Conservation (phyloP, 768 basidiomycete species). For the Macrocybe gigantea region DNA sequence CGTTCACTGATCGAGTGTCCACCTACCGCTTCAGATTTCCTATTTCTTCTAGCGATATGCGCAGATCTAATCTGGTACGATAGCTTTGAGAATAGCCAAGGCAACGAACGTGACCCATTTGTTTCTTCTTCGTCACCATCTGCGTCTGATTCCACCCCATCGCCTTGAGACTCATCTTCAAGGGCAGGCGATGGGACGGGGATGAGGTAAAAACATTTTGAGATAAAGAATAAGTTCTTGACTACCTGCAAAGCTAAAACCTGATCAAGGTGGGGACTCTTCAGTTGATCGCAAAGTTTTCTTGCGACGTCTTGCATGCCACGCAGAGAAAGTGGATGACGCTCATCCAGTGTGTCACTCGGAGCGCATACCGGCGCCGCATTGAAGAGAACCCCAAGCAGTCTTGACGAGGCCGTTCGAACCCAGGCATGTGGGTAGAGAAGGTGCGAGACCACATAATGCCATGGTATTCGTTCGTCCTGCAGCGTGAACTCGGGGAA, state of each 20-base stretch:
- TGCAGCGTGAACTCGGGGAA: constrained; percentile 44
- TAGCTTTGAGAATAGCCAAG: constrained; percentile 93
- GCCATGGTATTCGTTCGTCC: constrained; percentile 55
- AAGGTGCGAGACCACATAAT: constrained; percentile 55
- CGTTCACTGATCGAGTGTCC: constrained; percentile 31
- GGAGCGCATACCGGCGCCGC: constrained; percentile 40
- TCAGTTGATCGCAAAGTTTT: constrained; percentile 72
- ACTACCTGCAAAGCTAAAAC: constrained; percentile 76
- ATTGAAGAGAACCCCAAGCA: constrained; percentile 67
- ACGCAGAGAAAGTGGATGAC: constrained; percentile 43
- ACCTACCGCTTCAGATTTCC: constrained; percentile 19
- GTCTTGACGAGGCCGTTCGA: constrained; percentile 69
- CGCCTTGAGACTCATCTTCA: constrained; percentile 17
- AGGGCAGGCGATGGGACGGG: constrained; percentile 14
- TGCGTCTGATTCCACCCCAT: constrained; percentile 22
- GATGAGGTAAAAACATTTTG: constrained; percentile 67
- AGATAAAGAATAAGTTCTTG: constrained; percentile 91
- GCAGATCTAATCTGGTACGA: constrained; percentile 83
- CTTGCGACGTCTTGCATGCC: constrained; percentile 67
- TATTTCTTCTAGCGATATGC: constrained; percentile 63
- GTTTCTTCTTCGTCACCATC: constrained; percentile 19
- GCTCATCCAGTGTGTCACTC: constrained; percentile 17
- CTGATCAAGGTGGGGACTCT: constrained; percentile 74
- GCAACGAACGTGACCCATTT: constrained; percentile 50
- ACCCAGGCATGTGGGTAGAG: constrained; percentile 96